Evolutionary conservation across 164 flowering plant genomes (phyloP).

Genomic region (Vitis cinerea): DNA sequence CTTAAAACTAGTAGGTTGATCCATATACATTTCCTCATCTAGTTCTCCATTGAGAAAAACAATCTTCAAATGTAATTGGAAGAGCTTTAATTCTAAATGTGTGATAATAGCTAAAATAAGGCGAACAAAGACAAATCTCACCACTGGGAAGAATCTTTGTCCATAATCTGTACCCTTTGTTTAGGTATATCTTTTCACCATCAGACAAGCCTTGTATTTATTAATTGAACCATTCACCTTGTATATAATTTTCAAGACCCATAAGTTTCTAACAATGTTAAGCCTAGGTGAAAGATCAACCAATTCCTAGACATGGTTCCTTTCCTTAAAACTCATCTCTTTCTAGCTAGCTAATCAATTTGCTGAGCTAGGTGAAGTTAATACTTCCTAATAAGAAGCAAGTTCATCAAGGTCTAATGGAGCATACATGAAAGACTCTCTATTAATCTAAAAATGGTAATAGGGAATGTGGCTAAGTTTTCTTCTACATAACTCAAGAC

Average conservation of each 20-base stretch:
- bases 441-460: neutral
- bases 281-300: slow-evolving; percentile 1
- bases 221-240: neutral
- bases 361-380: neutral
- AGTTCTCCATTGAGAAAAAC: too few relatives aligned
- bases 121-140: neutral
- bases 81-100: neutral
- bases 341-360: slow-evolving; percentile 2
- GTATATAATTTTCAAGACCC: too few relatives aligned
- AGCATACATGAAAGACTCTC: neutral
- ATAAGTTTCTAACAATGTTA: neutral
- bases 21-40: too few relatives aligned
- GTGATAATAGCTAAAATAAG: neutral
- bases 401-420: too few relatives aligned
- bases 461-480: neutral
- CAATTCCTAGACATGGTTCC: slow-evolving; percentile 1
- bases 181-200: slow-evolving; percentile 10
- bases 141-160: neutral
- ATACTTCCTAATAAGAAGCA: neutral
- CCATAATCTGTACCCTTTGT: neutral
- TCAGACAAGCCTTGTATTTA: too few relatives aligned
- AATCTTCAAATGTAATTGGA: too few relatives aligned
- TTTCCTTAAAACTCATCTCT: neutral
- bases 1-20: too few relatives aligned
- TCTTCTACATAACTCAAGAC: neutral